Conservation (phyloP, 1,284 basidiomycete species). For the Puccinia sorghi region DNA sequence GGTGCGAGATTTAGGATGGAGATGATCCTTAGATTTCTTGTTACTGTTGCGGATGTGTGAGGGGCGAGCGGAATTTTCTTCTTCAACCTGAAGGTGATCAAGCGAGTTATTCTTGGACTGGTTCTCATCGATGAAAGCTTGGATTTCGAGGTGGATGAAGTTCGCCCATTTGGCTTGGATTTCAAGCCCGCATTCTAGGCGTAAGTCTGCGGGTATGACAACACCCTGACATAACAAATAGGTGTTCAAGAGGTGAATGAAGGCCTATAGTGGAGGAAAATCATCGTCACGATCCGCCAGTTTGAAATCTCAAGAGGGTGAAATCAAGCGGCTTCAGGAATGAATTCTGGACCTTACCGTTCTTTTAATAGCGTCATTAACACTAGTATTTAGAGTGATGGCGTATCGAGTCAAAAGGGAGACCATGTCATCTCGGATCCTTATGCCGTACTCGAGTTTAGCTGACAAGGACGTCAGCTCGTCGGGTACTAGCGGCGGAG, state of each 20-base stretch:
- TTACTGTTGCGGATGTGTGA: not conserved
- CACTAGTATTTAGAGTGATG: not conserved
- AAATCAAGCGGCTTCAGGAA: too few species aligned
- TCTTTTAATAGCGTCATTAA: constrained; percentile 20
- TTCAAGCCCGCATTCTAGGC: constrained; percentile 53
- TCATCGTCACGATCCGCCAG: not conserved
- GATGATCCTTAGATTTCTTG: not conserved
- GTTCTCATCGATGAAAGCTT: constrained; percentile 50
- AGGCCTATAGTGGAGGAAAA: constrained; percentile 19
- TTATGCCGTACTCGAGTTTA: constrained; percentile 11
- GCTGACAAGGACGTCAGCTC: not conserved
- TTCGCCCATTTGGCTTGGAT: constrained; percentile 55
- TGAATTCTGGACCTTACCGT: constrained; percentile 19
- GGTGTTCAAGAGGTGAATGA: constrained; percentile 47
- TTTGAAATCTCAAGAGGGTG: not conserved
- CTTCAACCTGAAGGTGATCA: constrained; percentile 19
- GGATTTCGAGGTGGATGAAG: constrained; percentile 55
- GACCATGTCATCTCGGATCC: constrained; percentile 26
- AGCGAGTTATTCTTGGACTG: not conserved
- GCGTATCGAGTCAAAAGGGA: constrained; percentile 22
- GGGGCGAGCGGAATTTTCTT: constrained; percentile 11
- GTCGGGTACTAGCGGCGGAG: not conserved
- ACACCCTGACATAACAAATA: constrained; percentile 38
- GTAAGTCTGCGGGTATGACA: constrained; percentile 50
- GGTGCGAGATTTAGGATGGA: not conserved